These are phyloP conservation scores for Eucalyptus tenuipes DNA, from an alignment of 345 rosid species.

Conservation along the genomic window DNA sequence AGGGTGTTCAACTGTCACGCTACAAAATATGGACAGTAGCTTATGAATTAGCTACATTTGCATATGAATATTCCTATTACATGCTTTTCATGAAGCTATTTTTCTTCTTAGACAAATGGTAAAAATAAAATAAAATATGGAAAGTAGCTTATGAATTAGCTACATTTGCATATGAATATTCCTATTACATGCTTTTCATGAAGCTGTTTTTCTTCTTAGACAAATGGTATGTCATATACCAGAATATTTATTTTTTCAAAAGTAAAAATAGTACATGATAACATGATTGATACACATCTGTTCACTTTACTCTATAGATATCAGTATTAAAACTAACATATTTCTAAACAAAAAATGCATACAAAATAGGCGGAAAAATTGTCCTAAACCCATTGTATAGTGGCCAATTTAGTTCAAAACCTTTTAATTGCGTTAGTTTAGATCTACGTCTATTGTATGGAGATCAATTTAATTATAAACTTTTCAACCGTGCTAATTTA, in stretches of 20 bases:
- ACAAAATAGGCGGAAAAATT: no score
- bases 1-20: background rate
- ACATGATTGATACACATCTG: background rate
- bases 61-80: background rate
- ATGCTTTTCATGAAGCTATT: background rate
- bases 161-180: no score
- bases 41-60: background rate
- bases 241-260: background rate
- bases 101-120: background rate
- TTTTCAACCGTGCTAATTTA: no score
- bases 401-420: background rate
- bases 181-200: no score
- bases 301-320: no score
- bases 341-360: background rate
- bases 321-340: background rate
- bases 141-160: background rate
- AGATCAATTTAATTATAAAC: no score
- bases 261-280: background rate
- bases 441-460: no score
- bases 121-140: no score
- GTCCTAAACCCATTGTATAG: background rate
- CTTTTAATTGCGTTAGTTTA: rapidly evolving
- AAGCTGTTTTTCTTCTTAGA: no score
- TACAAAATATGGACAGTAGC: background rate
- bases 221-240: no score